Conservation (phyloP, 2,329 filamentous ascomycete species). For the Fusarium haematococcum region DNA sequence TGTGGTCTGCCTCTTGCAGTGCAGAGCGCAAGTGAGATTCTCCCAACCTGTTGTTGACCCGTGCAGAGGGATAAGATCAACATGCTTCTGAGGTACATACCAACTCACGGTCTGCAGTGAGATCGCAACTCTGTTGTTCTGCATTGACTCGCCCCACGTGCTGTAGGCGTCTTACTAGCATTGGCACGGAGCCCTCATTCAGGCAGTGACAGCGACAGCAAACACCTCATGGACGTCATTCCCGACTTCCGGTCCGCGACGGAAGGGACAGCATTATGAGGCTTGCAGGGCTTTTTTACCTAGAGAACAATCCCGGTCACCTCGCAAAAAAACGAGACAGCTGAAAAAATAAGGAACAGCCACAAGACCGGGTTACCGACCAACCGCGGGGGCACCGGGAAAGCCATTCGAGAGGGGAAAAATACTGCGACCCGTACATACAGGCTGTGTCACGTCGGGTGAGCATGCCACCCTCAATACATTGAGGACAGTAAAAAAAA, state of each 20-base stretch:
- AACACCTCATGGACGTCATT: neutral
- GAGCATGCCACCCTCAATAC: conserved; percentile 12
- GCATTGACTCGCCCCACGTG: conserved; percentile 15
- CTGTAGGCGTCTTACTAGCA: conserved; percentile 5
- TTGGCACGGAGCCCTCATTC: neutral
- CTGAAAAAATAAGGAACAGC: neutral
- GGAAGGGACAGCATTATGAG: neutral
- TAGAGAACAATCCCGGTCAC: neutral
- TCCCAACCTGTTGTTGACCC: neutral
- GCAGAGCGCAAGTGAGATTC: neutral
- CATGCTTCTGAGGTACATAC: neutral
- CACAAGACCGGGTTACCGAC: neutral
- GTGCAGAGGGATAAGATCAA: neutral
- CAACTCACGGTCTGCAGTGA: conserved; percentile 14
- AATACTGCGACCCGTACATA: neutral
- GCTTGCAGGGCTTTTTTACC: neutral
- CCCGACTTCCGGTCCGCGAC: conserved; percentile 18
- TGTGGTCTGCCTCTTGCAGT: neutral
- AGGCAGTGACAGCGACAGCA: neutral
- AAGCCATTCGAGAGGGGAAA: neutral
- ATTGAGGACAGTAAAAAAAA: neutral
- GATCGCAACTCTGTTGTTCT: conserved; percentile 15
- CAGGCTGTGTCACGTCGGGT: conserved; percentile 27
- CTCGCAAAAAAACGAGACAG: neutral
- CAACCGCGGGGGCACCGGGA: conserved; percentile 15